Evolutionary conservation across 495 filamentous ascomycete species (phyloP).

Genomic region (Acidiella bohemica): DNA sequence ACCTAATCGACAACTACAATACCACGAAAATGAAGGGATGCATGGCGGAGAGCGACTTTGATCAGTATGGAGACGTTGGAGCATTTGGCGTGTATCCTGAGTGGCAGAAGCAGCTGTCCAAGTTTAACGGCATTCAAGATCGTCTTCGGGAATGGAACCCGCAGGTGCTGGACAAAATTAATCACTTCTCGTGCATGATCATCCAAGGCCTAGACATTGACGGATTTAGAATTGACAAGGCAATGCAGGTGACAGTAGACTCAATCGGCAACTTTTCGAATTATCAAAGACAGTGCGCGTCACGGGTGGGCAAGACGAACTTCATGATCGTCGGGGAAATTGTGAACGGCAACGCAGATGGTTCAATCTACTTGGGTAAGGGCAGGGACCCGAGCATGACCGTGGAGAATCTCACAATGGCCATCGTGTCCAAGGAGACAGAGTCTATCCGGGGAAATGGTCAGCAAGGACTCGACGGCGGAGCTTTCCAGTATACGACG

Average conservation of each 20-base stretch:
- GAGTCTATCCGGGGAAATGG: constrained; percentile 44
- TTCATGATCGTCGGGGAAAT: constrained; percentile 39
- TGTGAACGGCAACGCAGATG: constrained; percentile 48
- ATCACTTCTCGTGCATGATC: constrained; percentile 52
- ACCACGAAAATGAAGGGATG: constrained; percentile 41
- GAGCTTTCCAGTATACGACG: constrained; percentile 59
- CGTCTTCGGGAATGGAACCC: constrained; percentile 59
- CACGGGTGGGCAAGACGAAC: constrained; percentile 33
- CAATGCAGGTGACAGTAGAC: constrained; percentile 35
- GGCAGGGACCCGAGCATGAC: constrained; percentile 44
- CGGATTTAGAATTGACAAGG: constrained; percentile 39
- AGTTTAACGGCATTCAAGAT: constrained; percentile 64
- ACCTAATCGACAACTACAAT: constrained; percentile 35
- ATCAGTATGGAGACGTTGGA: constrained; percentile 36
- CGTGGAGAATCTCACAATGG: constrained; percentile 33
- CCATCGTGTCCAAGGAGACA: constrained; percentile 29
- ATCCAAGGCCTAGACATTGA: constrained; percentile 42
- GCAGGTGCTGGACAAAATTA: constrained; percentile 43
- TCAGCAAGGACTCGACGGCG: constrained; percentile 47
- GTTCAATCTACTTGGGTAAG: constrained; percentile 53
- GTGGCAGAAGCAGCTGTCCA: constrained; percentile 54
- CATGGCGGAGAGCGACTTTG: constrained; percentile 52
- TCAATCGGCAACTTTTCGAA: constrained; percentile 34
- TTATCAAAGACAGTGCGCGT: constrained; percentile 32
- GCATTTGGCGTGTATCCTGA: constrained; percentile 33